These are phyloP conservation scores for Nannizziopsis barbatae DNA, from an alignment of 2,329 filamentous ascomycete genomes.

Conservation along the genomic window DNA sequence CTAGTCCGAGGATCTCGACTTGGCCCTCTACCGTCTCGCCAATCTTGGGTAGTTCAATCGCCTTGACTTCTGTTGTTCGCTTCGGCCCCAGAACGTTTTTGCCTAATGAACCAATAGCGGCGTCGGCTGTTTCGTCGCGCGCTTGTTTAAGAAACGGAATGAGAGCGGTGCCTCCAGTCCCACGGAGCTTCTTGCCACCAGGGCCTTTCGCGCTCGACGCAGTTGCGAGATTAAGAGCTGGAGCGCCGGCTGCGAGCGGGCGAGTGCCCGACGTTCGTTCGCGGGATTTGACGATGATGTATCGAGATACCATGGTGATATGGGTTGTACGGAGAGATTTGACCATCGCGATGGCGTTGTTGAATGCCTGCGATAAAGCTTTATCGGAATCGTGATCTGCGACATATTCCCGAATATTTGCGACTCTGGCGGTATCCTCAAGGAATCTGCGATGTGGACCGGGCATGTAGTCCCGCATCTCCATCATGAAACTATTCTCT, in stretches of 20 bases:
- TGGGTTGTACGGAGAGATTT: constrained; percentile 78
- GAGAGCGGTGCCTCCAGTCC: constrained; percentile 84
- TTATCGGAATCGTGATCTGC: constrained; percentile 50
- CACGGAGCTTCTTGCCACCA: constrained; percentile 55
- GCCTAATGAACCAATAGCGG: constrained; percentile 62
- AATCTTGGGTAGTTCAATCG: constrained; percentile 41
- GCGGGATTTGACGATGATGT: constrained; percentile 81
- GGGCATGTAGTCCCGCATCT: constrained; percentile 97
- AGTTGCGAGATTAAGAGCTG: constrained; percentile 25
- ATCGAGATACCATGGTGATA: constrained; percentile 89
- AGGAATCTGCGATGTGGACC: constrained; percentile 84
- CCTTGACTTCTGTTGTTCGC: constrained; percentile 30
- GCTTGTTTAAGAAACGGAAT: constrained; percentile 97
- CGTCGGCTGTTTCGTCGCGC: constrained; percentile 87
- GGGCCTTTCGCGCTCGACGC: constrained; percentile 30
- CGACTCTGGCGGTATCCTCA: constrained; percentile 61
- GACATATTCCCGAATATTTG: constrained; percentile 82
- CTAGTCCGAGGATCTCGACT: constrained; percentile 56
- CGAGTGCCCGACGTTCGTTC: constrained; percentile 54
- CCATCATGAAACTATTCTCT: constrained; percentile 81
- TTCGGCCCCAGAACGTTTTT: constrained; percentile 45
- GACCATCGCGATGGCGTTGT: constrained; percentile 75
- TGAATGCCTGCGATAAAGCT: constrained; percentile 67
- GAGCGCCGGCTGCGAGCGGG: constrained; percentile 35
- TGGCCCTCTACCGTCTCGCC: constrained; percentile 45